Evolutionary conservation across 2,329 filamentous ascomycete genomes (phyloP).

Genomic region (Remersonia thermophila): DNA sequence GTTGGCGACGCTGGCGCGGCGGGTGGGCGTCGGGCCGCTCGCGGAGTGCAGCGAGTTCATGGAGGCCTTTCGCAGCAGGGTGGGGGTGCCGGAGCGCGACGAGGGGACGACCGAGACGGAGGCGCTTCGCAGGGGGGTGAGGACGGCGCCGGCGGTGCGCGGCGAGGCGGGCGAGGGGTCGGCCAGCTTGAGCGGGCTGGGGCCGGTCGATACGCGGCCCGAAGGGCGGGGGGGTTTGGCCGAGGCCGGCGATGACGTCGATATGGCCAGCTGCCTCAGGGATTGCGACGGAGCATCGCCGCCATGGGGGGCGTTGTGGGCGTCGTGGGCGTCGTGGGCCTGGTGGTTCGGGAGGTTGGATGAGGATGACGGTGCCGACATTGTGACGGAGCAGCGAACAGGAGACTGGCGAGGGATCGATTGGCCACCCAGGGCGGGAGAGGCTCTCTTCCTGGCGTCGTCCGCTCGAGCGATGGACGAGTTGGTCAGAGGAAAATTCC

Average conservation of each 20-base stretch:
- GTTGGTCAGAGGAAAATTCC: too few species aligned
- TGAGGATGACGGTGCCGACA: slow-evolving; percentile 5
- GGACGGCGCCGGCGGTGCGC: slow-evolving; percentile 26
- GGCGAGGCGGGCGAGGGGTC: slow-evolving; percentile 28
- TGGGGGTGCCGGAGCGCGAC: slow-evolving; percentile 36
- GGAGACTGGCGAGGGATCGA: too few species aligned
- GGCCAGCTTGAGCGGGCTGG: slow-evolving; percentile 24
- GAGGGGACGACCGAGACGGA: slow-evolving; percentile 23
- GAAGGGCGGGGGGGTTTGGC: slow-evolving; percentile 15
- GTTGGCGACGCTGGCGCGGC: slow-evolving; percentile 36
- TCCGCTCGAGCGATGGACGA: too few species aligned
- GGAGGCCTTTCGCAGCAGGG: slow-evolving; percentile 43
- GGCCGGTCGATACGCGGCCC: slow-evolving; percentile 6
- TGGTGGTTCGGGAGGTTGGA: neutral
- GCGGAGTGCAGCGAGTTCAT: slow-evolving; percentile 42
- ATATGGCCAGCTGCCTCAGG: slow-evolving; percentile 14
- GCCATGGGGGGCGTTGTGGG: slow-evolving; percentile 1
- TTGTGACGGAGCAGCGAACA: neutral
- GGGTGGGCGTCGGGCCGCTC: slow-evolving; percentile 31
- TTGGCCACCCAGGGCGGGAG: too few species aligned
- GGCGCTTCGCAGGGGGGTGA: slow-evolving; percentile 29
- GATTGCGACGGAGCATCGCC: slow-evolving; percentile 13
- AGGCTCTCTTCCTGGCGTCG: too few species aligned
- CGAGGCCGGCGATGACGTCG: slow-evolving; percentile 7
- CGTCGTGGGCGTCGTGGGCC: neutral